Evolutionary conservation across 306 rosid genomes (phyloP), one percentile per base, ranked within the genome.

Genomic region (Castanopsis chinensis): DNA sequence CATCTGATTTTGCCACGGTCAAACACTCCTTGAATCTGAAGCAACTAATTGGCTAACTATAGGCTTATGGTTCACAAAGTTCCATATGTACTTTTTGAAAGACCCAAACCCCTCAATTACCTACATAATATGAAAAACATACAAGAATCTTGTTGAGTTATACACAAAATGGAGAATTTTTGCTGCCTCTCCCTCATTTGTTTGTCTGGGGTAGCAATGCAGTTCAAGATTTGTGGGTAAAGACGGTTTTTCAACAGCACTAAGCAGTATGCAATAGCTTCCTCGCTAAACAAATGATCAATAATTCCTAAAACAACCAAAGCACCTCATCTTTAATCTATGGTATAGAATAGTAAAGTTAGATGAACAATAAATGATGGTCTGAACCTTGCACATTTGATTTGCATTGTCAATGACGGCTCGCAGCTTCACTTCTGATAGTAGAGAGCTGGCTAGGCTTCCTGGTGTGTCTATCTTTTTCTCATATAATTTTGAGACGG

Each of bases 381-480:
- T 51, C 63, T 37, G 75, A 82, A 91, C 96, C 96, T 91, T 88
- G 77, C 90, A 88, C 65, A 83, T 85, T 83, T 84, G 96, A 63
- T 91, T 91, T 69, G 91, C 96, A 81, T 92, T 92, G 83, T 92
- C 97, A 70, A 90, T 78, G 70, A 90, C 86, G 79, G 91, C 85
- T 81, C 96, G 89, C 84, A 90, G 67, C 85, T 89, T 89, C 32
- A 82, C 90, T 74, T 90, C 96, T 71, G 97, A 89, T 19, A 90
- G 88, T 82, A 92, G 84, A 69, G 91, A 76, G 74, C 79, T 85
- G 75, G 92, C 91, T 33, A 89, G 83, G 78, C 88, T 85, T 80
- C 91, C 93, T 0, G 90, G 88, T 54, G 90, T 78, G 64, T n/a
- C 64, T 74, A 85, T 68, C 79, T 84, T 91, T 78, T 88, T 93